Base-by-base conservation (phyloP, 2,329 filamentous ascomycete genomes). In the Macrophomina phaseolina region DNA sequence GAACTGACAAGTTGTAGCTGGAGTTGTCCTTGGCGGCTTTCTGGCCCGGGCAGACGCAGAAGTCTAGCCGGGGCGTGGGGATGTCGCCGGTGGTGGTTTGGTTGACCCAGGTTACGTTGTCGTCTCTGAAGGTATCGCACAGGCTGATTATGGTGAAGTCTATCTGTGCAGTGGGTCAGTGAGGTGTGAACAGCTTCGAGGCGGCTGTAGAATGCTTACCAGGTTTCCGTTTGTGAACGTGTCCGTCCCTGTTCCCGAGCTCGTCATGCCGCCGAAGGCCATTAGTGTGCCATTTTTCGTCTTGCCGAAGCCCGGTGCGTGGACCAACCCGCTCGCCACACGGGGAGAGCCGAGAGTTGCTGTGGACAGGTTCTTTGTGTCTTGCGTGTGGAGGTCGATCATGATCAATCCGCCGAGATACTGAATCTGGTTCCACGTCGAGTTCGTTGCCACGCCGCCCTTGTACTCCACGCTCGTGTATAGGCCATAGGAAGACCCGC, bases 1-100 rank as follows among this genome's bases (percentile, higher is more conserved):
- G 36, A n/a, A 52, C 49, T 9, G 11, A 75, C 69, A 86, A 82
- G 64, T 84, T 84, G 60, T 82, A 79, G 65, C 79, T 82, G 1
- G 81, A 82, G 60, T 80, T 79, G 64, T 85, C 83, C 4, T 76
- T 75, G 0, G 82, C 36, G 80, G 78, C 9, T 74, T 78, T 1
- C 77, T 62, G 0, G 80, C 75, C 16, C 3, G 56, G 56, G 18
- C 23, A 4, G 80, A 30, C 68, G 69, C 83, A 85, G 66, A 80
- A 82, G 63, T 84, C 81, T 12, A 81, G 77, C 11, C 82, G 78
- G 7, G 77, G 71, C 30, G 69, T 60, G 0, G 83, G 82, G 16
- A 81, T 76, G 5, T 79, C 72, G 14, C 82, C 81, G 7, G 75
- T 76, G 12, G 81, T 80, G 14, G 71, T 73, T 70, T 84, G 81